phyloP scores from a whole-genome alignment of 495 filamentous ascomycete species.

The Podospora tetraspora region DNA sequence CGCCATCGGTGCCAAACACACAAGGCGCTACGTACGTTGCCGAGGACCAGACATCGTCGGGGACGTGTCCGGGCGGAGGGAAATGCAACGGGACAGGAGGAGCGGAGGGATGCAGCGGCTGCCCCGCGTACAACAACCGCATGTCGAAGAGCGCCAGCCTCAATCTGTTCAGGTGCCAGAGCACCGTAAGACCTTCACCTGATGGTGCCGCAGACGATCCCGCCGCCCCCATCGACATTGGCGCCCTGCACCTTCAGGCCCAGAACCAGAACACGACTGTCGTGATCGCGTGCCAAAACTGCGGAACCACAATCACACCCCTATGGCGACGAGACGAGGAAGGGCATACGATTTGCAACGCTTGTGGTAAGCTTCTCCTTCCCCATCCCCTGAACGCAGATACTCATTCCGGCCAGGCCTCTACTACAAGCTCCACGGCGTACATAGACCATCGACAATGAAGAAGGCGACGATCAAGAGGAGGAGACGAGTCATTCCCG shows the following conservation, averaged over 20 bases:
- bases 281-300: slow-evolving; percentile 93
- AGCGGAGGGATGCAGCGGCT: slow-evolving; percentile 92
- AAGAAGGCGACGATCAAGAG: slow-evolving; percentile 96
- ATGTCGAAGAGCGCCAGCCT: slow-evolving; percentile 81
- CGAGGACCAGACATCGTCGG: slow-evolving; percentile 63
- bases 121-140: slow-evolving; percentile 94
- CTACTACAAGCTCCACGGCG: slow-evolving; percentile 95
- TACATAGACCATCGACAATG: slow-evolving; percentile 90
- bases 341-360: slow-evolving; percentile 97
- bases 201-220: slow-evolving; percentile 32
- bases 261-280: slow-evolving; percentile 58
- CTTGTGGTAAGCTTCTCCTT: slow-evolving; percentile 68
- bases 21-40: slow-evolving; percentile 71
- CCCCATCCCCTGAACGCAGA: background rate
- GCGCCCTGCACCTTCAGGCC: slow-evolving; percentile 34
- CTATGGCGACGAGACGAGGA: slow-evolving; percentile 92
- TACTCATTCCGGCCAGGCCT: slow-evolving; percentile 54
- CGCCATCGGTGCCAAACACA: slow-evolving; percentile 32
- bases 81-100: slow-evolving; percentile 96
- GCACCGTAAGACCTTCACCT: slow-evolving; percentile 23
- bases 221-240: slow-evolving; percentile 40
- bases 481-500: slow-evolving; percentile 90
- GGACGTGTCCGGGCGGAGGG: slow-evolving; percentile 93
- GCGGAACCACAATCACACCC: slow-evolving; percentile 92
- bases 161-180: slow-evolving; percentile 47